Percentiles rank a stretch among this genome's conserved stretches.
phyloP scores from a whole-genome alignment of 2,329 filamentous ascomycete species.

The Pyricularia sp. region DNA sequence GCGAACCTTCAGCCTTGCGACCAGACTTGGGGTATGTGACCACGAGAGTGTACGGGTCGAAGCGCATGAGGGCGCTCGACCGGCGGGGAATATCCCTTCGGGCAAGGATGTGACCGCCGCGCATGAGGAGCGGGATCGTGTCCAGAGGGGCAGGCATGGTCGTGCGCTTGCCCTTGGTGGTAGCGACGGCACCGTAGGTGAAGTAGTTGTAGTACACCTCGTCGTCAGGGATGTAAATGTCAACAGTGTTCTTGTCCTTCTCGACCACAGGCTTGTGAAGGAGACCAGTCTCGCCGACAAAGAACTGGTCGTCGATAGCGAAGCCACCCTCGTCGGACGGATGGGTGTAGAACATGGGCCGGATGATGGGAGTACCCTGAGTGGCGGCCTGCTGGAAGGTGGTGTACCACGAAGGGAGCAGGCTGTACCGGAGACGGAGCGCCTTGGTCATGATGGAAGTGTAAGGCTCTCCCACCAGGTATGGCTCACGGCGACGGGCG shows the following conservation, averaged over 20 bases:
- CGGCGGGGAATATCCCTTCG: constrained; percentile 82
- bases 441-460: constrained; percentile 79
- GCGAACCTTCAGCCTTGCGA: constrained; percentile 63
- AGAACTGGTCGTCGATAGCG: constrained; percentile 84
- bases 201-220: constrained; percentile 96
- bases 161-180: constrained; percentile 59
- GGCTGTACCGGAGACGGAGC: constrained; percentile 76
- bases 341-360: constrained; percentile 89
- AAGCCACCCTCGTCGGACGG: constrained; percentile 83
- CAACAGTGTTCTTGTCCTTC: constrained; percentile 61
- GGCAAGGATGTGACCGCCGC: constrained; percentile 83
- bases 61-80: constrained; percentile 82
- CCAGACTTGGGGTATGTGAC: constrained; percentile 54
- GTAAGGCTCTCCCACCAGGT: constrained; percentile 77
- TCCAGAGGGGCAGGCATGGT: constrained; percentile 72
- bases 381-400: constrained; percentile 85
- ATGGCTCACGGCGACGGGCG: constrained; percentile 86
- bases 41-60: constrained; percentile 89
- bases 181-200: constrained; percentile 65
- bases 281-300: constrained; percentile 78
- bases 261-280: constrained; percentile 86
- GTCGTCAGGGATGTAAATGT: constrained; percentile 81
- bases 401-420: constrained; percentile 93
- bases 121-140: constrained; percentile 83
- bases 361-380: constrained; percentile 76